Evolutionary conservation across 306 rosid species (phyloP), one percentile per base, ranked within the genome.

Genomic region (Cicer arietinum): DNA sequence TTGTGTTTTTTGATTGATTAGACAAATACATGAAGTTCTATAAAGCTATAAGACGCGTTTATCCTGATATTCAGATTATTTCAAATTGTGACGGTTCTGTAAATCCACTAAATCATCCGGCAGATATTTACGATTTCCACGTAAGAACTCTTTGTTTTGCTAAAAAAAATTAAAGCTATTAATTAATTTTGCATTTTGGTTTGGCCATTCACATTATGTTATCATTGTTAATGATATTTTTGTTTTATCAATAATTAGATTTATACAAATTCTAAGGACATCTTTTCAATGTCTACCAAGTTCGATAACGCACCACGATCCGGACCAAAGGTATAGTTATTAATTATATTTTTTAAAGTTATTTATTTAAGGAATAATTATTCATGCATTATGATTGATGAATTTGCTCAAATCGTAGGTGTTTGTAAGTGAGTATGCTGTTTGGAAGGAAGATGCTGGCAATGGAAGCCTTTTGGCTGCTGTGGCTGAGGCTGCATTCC

Each of bases 391-490:
- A 3, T 40, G 39, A 43, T 16, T 9, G 2, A 35, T 62, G 3
- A 51, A n/a, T 1, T 61, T 13, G 1, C 37, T 54, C 61, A 54
- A 18, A 7, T 54, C 56, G 22, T 74, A 93, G 98, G 98, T 87
- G n/a, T 91, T 89, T 81, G 94, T 93, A 14, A 91, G 98, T 42
- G 98, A 93, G 63, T 93, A 88, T 82, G 98, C 98, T 17, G 98
- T 89, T 61, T 84, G 84, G 9, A 25, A 66, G 17, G 87, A 73
- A 22, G 96, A 90, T 46, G 94, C 83, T 1, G 73, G 90, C 3
- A 0, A 39, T 52, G 98, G 98, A 83, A 90, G 77, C 54, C 85
- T 90, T 69, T 71, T 87, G 1, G 84, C 96, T 14, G 94, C 91
- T 35, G 62, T 90, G 14, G 98, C 85, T 2, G 96, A 92, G 78